These are phyloP conservation scores for Macaranga tanarius DNA, from an alignment of 441 rosid genomes.

Conservation along the genomic window DNA sequence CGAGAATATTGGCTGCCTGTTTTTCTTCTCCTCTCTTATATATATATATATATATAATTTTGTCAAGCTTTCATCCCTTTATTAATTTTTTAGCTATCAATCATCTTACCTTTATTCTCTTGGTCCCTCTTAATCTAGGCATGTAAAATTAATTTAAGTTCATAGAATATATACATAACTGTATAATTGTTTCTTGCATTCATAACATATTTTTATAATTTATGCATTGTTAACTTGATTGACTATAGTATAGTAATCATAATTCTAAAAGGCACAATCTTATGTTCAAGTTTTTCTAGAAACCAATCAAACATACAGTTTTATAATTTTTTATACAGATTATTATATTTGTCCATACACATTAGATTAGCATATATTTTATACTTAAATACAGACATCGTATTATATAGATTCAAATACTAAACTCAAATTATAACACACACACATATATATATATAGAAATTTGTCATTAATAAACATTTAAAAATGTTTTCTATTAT, in stretches of 20 bases:
- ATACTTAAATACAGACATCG: no score
- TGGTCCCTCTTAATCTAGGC: constrained; percentile 12
- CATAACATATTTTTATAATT: neutral
- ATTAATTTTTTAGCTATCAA: neutral
- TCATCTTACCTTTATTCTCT: constrained; percentile 9
- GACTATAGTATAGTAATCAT: neutral
- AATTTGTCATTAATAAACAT: no score
- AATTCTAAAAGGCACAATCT: constrained; percentile 3
- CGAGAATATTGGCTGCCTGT: constrained; percentile 28
- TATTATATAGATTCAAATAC: no score
- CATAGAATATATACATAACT: no score
- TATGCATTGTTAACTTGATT: neutral
- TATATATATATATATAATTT: no score
- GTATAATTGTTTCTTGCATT: neutral
- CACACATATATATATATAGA: no score
- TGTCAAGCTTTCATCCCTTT: no score
- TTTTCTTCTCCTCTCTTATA: neutral
- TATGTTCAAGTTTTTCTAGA: neutral
- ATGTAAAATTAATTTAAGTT: neutral
- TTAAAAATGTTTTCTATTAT: no score
- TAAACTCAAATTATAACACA: no score
- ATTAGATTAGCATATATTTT: no score
- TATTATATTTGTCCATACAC: no score
- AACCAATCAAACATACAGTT: neutral
- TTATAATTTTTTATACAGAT: no score